phyloP scores from a whole-genome alignment of 306 rosid species.

The Elaeagnus macrophylla region DNA sequence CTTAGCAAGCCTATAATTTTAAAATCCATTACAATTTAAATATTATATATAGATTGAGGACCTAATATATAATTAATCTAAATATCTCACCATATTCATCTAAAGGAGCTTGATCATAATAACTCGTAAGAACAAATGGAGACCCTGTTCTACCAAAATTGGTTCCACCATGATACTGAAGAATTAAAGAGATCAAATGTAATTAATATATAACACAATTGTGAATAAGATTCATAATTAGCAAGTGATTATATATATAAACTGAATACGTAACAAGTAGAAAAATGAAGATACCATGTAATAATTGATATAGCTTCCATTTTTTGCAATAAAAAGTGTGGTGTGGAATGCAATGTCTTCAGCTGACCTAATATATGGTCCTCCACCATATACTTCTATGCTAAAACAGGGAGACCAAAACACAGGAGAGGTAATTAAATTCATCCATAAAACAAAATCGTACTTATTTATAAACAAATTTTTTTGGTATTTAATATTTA shows the following conservation, averaged over 20 bases:
- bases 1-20: constrained; percentile 47
- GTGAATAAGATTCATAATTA: neutral
- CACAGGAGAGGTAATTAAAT: no score
- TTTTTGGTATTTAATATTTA: no score
- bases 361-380: constrained; percentile 62
- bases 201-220: neutral
- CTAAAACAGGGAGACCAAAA: constrained; percentile 35
- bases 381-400: constrained; percentile 58
- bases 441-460: no score
- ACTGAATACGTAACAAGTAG: neutral
- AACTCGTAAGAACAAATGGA: constrained; percentile 40
- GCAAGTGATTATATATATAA: neutral
- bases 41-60: neutral
- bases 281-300: constrained; percentile 50
- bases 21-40: no score
- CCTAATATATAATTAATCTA: neutral
- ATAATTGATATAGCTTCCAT: constrained; percentile 80
- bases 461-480: no score
- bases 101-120: constrained; percentile 69
- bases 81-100: constrained; percentile 57
- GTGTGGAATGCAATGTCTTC: constrained; percentile 77
- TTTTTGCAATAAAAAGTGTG: constrained; percentile 72
- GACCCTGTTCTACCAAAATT: constrained; percentile 60
- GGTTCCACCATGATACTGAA: constrained; percentile 75
- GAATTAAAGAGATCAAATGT: neutral